A percentile compares a stretch with the other conserved stretches of the same genome.
phyloP scores from a whole-genome alignment of 176 grass and related monocot species.

The Musa acuminata region DNA sequence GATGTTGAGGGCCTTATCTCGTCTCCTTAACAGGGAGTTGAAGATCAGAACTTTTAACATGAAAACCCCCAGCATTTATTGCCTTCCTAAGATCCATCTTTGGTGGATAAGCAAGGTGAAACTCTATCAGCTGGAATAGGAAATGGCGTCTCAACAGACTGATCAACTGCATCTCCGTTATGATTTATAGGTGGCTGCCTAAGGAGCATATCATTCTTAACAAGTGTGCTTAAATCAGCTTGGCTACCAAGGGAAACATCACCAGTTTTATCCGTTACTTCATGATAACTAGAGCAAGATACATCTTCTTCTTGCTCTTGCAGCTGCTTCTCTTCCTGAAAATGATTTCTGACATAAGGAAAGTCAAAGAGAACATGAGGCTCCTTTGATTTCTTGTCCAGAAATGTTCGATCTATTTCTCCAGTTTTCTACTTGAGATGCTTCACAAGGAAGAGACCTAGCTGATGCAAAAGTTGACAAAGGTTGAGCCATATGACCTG shows the following conservation, averaged over 20 bases:
- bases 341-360: not conserved
- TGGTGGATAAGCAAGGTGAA: constrained; percentile 20
- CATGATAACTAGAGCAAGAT: constrained; percentile 2
- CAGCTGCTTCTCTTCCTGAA: not conserved
- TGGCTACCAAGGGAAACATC: not conserved
- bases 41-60: constrained; percentile 33
- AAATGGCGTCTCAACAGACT: not conserved
- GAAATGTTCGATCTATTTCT: not conserved
- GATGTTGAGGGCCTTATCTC: constrained; percentile 30
- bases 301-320: not conserved
- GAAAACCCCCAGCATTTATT: constrained; percentile 25
- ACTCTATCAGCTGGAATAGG: not conserved
- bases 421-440: constrained; percentile 19
- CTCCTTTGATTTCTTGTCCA: not conserved
- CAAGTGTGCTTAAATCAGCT: not conserved
- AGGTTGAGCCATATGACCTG: constrained; percentile 31
- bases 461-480: constrained; percentile 24
- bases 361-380: not conserved
- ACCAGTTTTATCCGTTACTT: not conserved
- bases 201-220: not conserved
- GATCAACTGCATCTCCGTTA: not conserved
- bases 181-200: not conserved
- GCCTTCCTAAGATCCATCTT: not conserved
- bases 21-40: constrained; percentile 39
- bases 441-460: constrained; percentile 31